phyloP scores from a whole-genome alignment of 352 stramenopile genomes.

The Phytopythium ostracodes region DNA sequence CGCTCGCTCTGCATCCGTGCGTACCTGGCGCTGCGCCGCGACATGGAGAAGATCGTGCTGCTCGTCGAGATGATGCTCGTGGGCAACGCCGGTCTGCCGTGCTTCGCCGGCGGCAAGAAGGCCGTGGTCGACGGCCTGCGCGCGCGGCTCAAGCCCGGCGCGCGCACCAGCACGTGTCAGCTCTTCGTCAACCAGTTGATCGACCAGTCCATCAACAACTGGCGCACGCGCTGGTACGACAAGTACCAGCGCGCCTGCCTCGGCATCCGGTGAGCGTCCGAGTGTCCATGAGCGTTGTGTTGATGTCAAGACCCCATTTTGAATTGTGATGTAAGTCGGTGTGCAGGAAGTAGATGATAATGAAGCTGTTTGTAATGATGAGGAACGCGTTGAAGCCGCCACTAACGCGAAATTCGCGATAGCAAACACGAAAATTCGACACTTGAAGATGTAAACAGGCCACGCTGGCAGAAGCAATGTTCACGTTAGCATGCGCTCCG shows the following conservation, averaged over 20 bases:
- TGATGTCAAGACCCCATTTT: no score
- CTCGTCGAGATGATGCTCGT: slow-evolving; percentile 96
- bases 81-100: slow-evolving; percentile 80
- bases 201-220: slow-evolving; percentile 87
- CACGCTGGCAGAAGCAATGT: background rate
- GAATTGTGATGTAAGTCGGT: no score
- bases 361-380: no score
- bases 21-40: slow-evolving; percentile 91
- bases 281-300: no score
- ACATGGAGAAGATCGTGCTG: slow-evolving; percentile 94
- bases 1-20: slow-evolving; percentile 94
- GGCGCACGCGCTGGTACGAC: slow-evolving; percentile 88
- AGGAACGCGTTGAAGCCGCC: no score
- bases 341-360: background rate
- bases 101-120: slow-evolving; percentile 81
- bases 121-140: slow-evolving; percentile 75
- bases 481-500: background rate
- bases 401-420: background rate
- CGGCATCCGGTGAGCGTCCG: slow-evolving; percentile 62
- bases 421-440: background rate
- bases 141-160: slow-evolving; percentile 67
- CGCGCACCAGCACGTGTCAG: slow-evolving; percentile 78
- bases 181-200: slow-evolving; percentile 86
- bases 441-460: background rate
- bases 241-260: slow-evolving; percentile 88